These are phyloP conservation scores for Westerdykella sp. DNA, from an alignment of 2,329 filamentous ascomycete species.

Conservation along the genomic window DNA sequence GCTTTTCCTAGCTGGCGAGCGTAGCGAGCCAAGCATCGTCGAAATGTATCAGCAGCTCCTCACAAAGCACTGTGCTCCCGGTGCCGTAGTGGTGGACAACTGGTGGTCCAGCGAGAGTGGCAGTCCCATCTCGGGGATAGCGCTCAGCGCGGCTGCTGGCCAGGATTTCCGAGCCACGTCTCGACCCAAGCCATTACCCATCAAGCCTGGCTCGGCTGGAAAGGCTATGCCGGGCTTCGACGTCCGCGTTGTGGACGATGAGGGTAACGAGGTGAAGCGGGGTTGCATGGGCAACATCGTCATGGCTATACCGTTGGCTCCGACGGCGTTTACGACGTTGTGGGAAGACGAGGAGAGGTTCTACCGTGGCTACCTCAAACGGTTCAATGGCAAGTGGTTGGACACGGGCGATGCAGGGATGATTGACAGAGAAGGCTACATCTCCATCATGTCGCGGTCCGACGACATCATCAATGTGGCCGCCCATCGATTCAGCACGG, in stretches of 20 bases:
- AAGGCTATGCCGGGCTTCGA: conserved; percentile 91
- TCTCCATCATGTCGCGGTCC: conserved; percentile 57
- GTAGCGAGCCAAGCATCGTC: conserved; percentile 81
- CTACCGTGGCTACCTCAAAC: conserved; percentile 74
- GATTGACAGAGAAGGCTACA: conserved; percentile 66
- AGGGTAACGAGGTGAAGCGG: conserved; percentile 62
- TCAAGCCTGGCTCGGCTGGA: conserved; percentile 81
- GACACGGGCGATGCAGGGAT: conserved; percentile 89
- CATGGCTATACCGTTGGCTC: conserved; percentile 71
- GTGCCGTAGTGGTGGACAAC: conserved; percentile 61
- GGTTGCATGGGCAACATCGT: conserved; percentile 91
- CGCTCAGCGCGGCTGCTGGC: conserved; percentile 57
- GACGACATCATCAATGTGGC: conserved; percentile 97
- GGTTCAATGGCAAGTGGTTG: conserved; percentile 76
- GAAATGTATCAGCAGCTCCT: conserved; percentile 73
- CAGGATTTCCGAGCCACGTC: conserved; percentile 44
- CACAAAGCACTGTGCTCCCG: conserved; percentile 56
- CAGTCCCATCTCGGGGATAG: conserved; percentile 61
- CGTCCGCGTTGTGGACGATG: conserved; percentile 75
- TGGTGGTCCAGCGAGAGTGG: conserved; percentile 71
- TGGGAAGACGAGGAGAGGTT: conserved; percentile 85
- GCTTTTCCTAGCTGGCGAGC: conserved; percentile 81
- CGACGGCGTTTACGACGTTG: conserved; percentile 76
- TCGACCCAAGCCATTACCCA: conserved; percentile 46
- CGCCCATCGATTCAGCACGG: conserved; percentile 82